Evolutionary conservation across 2,329 filamentous ascomycete species (phyloP), one percentile per base, ranked within the genome.

Genomic region (Alternaria incomplexa): DNA sequence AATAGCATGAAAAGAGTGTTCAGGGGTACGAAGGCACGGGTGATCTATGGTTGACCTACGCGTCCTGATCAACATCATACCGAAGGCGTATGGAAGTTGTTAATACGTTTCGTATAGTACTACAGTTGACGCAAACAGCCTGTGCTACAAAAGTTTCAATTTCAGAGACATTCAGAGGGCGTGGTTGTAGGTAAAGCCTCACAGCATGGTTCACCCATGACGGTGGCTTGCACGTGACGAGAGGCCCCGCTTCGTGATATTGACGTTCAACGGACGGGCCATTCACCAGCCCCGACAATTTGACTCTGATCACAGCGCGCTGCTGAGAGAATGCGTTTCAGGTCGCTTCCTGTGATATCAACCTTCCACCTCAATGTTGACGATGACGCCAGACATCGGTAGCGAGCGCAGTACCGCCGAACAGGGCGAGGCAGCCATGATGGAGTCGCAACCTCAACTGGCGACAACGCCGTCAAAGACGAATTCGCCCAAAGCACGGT

Each of bases 401-500:
- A 65, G 65, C 56, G 66, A 66, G 47, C 60, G 58, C 61, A 66
- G 58, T 43, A 46, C 64, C 32, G 60, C 47, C 40, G 65, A 68
- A 32, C 61, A 73, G 47, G 58, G 65, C 63, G 72, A 72, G 30
- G 74, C 71, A 60, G 61, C 17, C 56, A 47, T 50, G 28, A 58
- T 50, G 58, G 51, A 51, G 32, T 40, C 58, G 40, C 62, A 50
- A 55, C 32, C 66, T 17, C 67, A 70, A 52, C 62, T 65, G 44
- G 66, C 70, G 40, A 66, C 66, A 51, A 79, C 78, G 52, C 78
- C 79, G 32, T 73, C 74, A 59, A 79, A 77, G 64, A 77, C 77
- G 28, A 75, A 74, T 44, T 77, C 78, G 47, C 68, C 69, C 56
- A 83, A 83, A 72, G 74, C 74, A 55, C 78, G 82, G 55, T 83